Evolutionary conservation across 306 rosid species (phyloP).

Genomic region (Astragalus membranaceus): DNA sequence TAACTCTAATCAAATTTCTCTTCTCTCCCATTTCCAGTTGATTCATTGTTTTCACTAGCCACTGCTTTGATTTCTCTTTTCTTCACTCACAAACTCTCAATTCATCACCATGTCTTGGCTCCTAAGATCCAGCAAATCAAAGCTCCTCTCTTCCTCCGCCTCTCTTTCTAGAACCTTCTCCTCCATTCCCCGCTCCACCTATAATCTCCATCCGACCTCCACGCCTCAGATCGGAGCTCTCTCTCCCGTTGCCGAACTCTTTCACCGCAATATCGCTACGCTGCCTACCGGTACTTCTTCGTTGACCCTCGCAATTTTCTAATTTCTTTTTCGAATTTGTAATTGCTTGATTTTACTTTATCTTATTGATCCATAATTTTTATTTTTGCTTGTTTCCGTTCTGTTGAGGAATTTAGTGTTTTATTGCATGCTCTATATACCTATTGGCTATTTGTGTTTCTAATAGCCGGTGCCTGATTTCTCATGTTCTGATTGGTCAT

Average conservation of each 20-base stretch:
- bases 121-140: conserved; percentile 59
- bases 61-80: not conserved
- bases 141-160: conserved; percentile 28
- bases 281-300: conserved; percentile 32
- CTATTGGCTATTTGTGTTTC: not conserved
- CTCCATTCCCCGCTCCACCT: conserved; percentile 49
- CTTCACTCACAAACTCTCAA: not conserved
- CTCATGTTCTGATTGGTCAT: not conserved
- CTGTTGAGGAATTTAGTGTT: not conserved
- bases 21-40: too few species aligned
- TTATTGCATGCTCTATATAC: not conserved
- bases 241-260: conserved; percentile 51
- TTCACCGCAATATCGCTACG: conserved; percentile 52
- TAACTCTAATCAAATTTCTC: not conserved
- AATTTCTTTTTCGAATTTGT: not conserved
- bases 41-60: not conserved
- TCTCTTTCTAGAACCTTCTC: conserved; percentile 41
- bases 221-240: conserved; percentile 72
- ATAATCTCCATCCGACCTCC: conserved; percentile 42
- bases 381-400: not conserved
- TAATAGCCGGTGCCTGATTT: not conserved
- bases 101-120: conserved; percentile 55
- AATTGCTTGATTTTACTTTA: not conserved
- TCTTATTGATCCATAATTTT: too few species aligned
- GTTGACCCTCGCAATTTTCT: not conserved